Evolutionary conservation across 495 filamentous ascomycete genomes (phyloP).

Genomic region (Talaromyces liani): DNA sequence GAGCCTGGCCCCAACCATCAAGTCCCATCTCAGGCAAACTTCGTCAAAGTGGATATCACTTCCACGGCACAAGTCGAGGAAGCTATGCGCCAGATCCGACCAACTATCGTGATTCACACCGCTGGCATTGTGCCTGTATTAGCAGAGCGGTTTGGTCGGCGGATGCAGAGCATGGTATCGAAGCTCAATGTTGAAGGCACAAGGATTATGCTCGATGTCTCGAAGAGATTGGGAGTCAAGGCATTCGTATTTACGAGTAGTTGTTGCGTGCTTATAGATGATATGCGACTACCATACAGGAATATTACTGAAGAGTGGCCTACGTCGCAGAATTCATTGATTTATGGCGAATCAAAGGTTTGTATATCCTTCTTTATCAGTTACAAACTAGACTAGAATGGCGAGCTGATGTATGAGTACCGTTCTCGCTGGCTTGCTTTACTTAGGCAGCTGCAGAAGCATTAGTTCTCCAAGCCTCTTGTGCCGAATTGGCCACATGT

Average conservation of each 20-base stretch:
- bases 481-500: constrained; percentile 40
- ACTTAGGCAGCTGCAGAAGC: constrained; percentile 45
- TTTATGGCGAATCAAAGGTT: constrained; percentile 57
- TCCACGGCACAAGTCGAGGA: constrained; percentile 18
- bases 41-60: constrained; percentile 33
- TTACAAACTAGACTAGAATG: not conserved
- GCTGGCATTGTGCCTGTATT: constrained; percentile 38
- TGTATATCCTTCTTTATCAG: not conserved
- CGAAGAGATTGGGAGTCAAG: constrained; percentile 37
- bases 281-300: constrained; percentile 40
- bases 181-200: constrained; percentile 53
- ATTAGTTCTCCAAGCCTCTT: constrained; percentile 44
- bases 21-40: constrained; percentile 23
- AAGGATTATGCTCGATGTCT: constrained; percentile 45
- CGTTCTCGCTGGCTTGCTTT: too few relatives aligned
- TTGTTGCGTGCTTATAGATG: constrained; percentile 49
- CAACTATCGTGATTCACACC: constrained; percentile 39
- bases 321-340: constrained; percentile 36
- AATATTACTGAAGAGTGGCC: constrained; percentile 51
- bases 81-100: constrained; percentile 22
- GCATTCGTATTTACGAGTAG: constrained; percentile 54
- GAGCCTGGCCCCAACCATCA: constrained; percentile 23
- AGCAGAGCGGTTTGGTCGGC: constrained; percentile 32
- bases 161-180: constrained; percentile 28
- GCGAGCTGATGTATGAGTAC: not conserved